Base-by-base conservation (phyloP, 1,139 yeast species). In the Lodderomyces jiufengensis region DNA sequence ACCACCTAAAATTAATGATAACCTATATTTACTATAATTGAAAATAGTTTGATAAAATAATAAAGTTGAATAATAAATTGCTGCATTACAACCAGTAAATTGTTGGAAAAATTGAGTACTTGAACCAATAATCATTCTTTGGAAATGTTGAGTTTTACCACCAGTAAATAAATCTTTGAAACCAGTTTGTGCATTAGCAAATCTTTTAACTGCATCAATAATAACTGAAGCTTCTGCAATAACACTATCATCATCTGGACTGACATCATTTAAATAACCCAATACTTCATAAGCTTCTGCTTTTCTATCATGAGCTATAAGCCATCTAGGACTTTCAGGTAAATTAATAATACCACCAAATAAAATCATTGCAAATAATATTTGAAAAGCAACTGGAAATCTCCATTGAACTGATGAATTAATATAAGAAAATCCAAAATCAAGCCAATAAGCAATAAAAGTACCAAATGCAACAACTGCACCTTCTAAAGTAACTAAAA, bases 291-390 rank as follows among this genome's bases (percentile, higher is more conserved):
- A 54, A 13, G 82, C 81, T 45, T 78, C 80, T 31, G 70, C 69
- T 40, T 61, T 59, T 45, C 75, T 66, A 35, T 71, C 75, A 39
- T 70, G 65, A 16, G 80, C 65, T 46, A 80, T 62, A 46, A 82
- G 68, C 84, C 84, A 83, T 65, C 90, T 75, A 43, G 92, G 88
- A 10, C 86, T 79, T 52, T 82, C 90, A 11, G 84, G 84, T 51
- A 76, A 64, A 36, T 51, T 52, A 29, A 55, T 38, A 25, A 68
- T 62, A 41, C 72, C 71, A 24, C 48, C 26, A 30, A 68, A 63
- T 37, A 69, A 55, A 36, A 61, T 36, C 10, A 46, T 37, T 5
- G 75, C 73, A 45, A 69, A 69, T 27, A 65, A 46, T 38, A 66
- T 61, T 50, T 70, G 75, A 52, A 69, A 59, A 34, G 76, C 70